phyloP scores from a whole-genome alignment of 192 early-diverging fungal genomes.

The Umbelopsis ramanniana region DNA sequence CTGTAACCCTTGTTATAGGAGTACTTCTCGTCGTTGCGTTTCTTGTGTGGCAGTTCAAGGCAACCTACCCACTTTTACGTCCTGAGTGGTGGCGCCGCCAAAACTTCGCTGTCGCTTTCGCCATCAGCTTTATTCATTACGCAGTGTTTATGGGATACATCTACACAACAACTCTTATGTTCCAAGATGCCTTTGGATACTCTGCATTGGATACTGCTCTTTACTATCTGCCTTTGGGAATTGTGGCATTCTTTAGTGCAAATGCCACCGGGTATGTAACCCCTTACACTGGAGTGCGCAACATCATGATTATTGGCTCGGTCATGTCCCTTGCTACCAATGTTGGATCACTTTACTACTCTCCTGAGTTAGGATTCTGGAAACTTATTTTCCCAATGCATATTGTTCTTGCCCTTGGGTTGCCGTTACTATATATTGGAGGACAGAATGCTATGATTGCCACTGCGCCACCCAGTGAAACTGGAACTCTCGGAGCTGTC shows the following conservation, averaged over 20 bases:
- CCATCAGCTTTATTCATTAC: conserved; percentile 47
- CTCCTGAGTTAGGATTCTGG: conserved; percentile 37
- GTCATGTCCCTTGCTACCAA: conserved; percentile 36
- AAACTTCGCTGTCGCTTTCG: conserved; percentile 54
- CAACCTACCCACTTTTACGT: conserved; percentile 45
- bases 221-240: conserved; percentile 48
- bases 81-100: conserved; percentile 47
- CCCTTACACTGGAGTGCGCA: conserved; percentile 40
- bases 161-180: conserved; percentile 52
- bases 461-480: conserved; percentile 37
- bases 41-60: conserved; percentile 44
- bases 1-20: conserved; percentile 39
- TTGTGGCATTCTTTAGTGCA: conserved; percentile 39
- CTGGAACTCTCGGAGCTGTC: conserved; percentile 40
- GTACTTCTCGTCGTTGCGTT: conserved; percentile 43
- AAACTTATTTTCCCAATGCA: conserved; percentile 42
- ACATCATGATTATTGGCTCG: conserved; percentile 34
- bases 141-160: conserved; percentile 50
- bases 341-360: conserved; percentile 33
- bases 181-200: conserved; percentile 53
- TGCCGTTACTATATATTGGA: conserved; percentile 44
- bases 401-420: conserved; percentile 41
- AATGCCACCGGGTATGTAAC: conserved; percentile 48
- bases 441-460: conserved; percentile 41
- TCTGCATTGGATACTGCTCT: conserved; percentile 46